Evolutionary conservation across 129 eudicot species (phyloP).

Genomic region (Lactuca sativa): DNA sequence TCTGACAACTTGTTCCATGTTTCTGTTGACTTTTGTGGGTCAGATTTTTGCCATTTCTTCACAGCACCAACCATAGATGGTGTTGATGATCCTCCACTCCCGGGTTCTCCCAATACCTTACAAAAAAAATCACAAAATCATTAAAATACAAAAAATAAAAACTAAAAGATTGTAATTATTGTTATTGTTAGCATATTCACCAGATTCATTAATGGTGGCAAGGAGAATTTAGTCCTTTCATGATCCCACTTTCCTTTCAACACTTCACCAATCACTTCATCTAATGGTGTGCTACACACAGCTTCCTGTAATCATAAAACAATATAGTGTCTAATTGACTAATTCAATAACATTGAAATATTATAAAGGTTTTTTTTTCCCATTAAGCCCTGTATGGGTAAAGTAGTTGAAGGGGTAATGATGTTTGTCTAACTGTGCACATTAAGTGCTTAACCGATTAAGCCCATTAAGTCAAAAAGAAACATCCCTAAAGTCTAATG

Average conservation of each 20-base stretch:
- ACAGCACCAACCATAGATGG: conserved; percentile 96
- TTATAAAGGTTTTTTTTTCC: background rate
- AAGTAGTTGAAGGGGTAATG: too few species aligned
- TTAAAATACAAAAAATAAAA: background rate
- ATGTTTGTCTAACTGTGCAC: too few species aligned
- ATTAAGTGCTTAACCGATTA: too few species aligned
- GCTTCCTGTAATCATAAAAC: conserved; percentile 50
- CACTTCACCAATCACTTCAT: conserved; percentile 66
- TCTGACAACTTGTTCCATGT: conserved; percentile 77
- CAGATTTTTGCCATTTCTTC: conserved; percentile 94
- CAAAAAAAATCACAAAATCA: conserved; percentile 7
- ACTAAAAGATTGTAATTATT: background rate
- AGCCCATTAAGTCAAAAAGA: too few species aligned
- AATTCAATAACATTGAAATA: background rate
- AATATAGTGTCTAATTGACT: background rate
- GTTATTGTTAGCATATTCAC: conserved; percentile 30
- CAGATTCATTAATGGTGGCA: conserved; percentile 87
- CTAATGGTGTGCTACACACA: conserved; percentile 46
- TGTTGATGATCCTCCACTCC: conserved; percentile 90
- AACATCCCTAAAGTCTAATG: too few species aligned
- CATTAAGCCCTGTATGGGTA: too few species aligned
- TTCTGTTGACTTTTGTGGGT: conserved; percentile 62
- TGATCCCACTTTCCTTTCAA: conserved; percentile 82
- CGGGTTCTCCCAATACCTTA: conserved; percentile 90
- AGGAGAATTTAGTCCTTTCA: conserved; percentile 71